Evolutionary conservation across 140 eudicot genomes (phyloP), one percentile per base, ranked within the genome.

Genomic region (Oenanthe javanica): DNA sequence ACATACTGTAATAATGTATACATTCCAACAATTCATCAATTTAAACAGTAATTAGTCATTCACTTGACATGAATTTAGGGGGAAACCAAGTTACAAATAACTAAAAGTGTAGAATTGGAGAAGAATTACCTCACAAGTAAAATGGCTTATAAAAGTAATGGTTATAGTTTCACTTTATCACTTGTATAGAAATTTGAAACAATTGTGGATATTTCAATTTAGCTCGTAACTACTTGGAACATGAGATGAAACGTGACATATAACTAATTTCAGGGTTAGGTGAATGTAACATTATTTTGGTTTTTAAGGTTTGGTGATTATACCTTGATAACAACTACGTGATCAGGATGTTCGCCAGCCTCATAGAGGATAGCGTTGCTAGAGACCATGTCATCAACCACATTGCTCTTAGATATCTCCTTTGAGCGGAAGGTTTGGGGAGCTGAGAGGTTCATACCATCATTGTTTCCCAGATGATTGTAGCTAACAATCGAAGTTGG

Each of bases 271-370:
- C 4, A 9, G 46, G 9, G n/a, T 67, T 67, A 4, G 19, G 73
- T 67, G 46, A 10, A 67, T 67, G 73, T n/a, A 14, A 71, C 23
- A 71, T 13, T 14, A 42, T 71, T 5, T 16, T 71, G 13, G 46
- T 38, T 14, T 42, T 71, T 0, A 42, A 71, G 76, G 47, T 69
- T n/a, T 71, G 12, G 15, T 71, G 76, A 16, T 42, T 42, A 25
- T 86, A 95, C 99, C 99, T 95, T 95, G 85, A 95, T 95, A 45
- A 95, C 99, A 18, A 95, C 96, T 36, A 95, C 99, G 75, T 95
- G 99, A 75, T 92, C 99, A 31, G 99, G 99, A 79, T 95, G 99
- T 89, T 95, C 99, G 9, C 99, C 99, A 0, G 97, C 97, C 86
- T 95, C 99, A 47, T 86, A 95, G 45, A 95, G 92, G 42, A 92